Percentiles rank a stretch among this genome's conserved stretches.
Conservation (phyloP, 805 yeast species). For the Cephaloascus fragrans region DNA sequence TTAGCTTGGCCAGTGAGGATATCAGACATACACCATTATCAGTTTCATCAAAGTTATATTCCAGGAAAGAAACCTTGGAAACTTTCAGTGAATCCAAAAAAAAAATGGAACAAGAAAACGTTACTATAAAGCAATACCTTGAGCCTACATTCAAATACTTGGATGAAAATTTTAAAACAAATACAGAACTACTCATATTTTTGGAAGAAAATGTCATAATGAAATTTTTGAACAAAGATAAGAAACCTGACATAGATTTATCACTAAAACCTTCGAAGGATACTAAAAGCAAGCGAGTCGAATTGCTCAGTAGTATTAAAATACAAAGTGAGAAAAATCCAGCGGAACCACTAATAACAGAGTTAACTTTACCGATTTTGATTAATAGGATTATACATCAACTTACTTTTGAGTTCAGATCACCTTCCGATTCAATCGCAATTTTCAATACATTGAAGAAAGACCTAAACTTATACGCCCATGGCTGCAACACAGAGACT, state of each 20-base stretch:
- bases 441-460: not conserved
- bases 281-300: too few relatives aligned
- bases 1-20: slow-evolving; percentile 1
- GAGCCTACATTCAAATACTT: not conserved
- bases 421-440: not conserved
- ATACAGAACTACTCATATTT: not conserved
- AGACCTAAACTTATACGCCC: slow-evolving; percentile 12
- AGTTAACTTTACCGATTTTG: not conserved
- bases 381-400: not conserved
- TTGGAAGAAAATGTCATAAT: not conserved
- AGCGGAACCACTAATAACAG: not conserved
- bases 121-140: not conserved
- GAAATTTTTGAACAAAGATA: not conserved
- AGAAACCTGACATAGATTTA: not conserved
- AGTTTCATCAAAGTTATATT: not conserved
- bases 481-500: slow-evolving; percentile 25
- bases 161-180: not conserved
- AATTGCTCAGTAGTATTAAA: too few relatives aligned
- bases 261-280: not conserved
- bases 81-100: too few relatives aligned
- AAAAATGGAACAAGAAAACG: not conserved
- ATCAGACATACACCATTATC: not conserved
- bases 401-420: not conserved
- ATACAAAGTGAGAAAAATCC: not conserved
- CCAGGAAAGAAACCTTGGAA: not conserved